Conservation (phyloP, 495 filamentous ascomycete genomes). For the Echria macrotheca region DNA sequence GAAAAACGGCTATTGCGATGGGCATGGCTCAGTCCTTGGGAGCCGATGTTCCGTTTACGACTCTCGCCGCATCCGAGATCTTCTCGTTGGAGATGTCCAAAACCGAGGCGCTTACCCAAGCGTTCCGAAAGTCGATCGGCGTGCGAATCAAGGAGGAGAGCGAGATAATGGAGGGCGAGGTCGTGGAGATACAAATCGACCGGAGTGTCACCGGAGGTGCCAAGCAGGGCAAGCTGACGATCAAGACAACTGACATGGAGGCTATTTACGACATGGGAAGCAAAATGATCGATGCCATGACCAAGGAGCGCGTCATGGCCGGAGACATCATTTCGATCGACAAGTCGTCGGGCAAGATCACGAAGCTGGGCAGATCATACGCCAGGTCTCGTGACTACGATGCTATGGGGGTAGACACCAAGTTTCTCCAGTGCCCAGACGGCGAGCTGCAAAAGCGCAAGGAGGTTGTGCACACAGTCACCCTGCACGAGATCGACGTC, state of each 20-base stretch:
- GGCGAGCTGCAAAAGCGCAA: conserved; percentile 96
- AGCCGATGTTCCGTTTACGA: conserved; percentile 90
- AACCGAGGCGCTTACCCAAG: conserved; percentile 94
- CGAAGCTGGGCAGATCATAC: conserved; percentile 89
- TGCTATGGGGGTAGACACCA: conserved; percentile 97
- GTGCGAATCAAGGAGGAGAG: conserved; percentile 97
- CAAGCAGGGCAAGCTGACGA: conserved; percentile 98
- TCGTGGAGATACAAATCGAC: conserved; percentile 98
- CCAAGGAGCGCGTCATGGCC: conserved; percentile 96
- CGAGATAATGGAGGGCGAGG: conserved; percentile 98
- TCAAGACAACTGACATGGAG: conserved; percentile 99
- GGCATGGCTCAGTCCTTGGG: conserved; percentile 96
- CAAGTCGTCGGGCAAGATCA: conserved; percentile 95
- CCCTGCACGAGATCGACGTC: conserved; percentile 96
- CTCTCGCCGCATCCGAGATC: conserved; percentile 90
- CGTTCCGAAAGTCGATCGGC: conserved; percentile 94
- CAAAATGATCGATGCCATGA: conserved; percentile 99
- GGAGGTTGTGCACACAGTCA: conserved; percentile 95
- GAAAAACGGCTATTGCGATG: conserved; percentile 98
- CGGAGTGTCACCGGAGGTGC: conserved; percentile 91
- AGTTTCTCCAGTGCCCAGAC: conserved; percentile 97
- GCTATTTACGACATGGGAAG: conserved; percentile 98
- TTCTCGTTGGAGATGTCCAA: conserved; percentile 99
- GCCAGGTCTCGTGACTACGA: conserved; percentile 95
- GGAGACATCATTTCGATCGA: conserved; percentile 98